Evolutionary conservation across 106 monocot genomes (phyloP).

Genomic region (Dactylorhiza incarnata): DNA sequence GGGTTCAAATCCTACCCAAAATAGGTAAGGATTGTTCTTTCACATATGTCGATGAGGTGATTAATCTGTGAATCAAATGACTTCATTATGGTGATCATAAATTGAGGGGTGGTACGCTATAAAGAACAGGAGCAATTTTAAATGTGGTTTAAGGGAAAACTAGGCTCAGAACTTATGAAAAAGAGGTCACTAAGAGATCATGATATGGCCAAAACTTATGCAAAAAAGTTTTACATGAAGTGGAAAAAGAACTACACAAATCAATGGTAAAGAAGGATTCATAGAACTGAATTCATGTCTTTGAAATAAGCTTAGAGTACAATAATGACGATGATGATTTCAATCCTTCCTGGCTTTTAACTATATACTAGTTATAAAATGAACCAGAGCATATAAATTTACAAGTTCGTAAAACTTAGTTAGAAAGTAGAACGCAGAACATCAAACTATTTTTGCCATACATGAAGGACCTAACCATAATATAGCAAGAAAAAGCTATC

Average conservation of each 20-base stretch:
- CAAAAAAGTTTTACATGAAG: not conserved
- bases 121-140: not conserved
- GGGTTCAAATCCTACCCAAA: too few species aligned
- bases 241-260: not conserved
- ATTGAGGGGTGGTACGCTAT: too few species aligned
- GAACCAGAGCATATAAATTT: not conserved
- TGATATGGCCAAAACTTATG: not conserved
- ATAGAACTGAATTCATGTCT: not conserved
- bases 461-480: too few species aligned
- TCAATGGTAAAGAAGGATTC: not conserved
- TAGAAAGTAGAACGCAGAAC: too few species aligned
- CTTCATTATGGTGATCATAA: not conserved
- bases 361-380: not conserved
- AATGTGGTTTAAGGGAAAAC: not conserved
- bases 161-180: not conserved
- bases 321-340: not conserved
- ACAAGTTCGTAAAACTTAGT: too few species aligned
- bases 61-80: not conserved
- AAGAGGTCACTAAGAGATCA: not conserved
- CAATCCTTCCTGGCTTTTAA: not conserved
- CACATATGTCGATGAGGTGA: not conserved
- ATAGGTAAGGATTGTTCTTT: not conserved
- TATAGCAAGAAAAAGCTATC: too few species aligned
- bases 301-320: not conserved
- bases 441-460: too few species aligned